phyloP scores from a whole-genome alignment of 169 alveolate species.

The Plasmodium adleri region DNA sequence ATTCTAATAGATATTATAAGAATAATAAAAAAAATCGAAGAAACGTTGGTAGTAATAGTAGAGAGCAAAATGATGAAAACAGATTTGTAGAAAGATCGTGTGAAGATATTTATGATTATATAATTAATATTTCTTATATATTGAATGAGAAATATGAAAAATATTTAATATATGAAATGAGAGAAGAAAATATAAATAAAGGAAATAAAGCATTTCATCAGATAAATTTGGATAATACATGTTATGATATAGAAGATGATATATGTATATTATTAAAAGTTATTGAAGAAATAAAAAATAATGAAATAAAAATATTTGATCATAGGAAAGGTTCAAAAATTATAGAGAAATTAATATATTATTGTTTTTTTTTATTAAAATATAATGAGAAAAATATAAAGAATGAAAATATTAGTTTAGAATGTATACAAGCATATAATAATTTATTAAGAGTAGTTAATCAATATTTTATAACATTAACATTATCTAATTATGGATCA shows the following conservation, averaged over 20 bases:
- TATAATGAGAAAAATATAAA: conserved; percentile 54
- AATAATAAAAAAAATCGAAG: not conserved
- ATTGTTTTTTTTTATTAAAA: conserved; percentile 63
- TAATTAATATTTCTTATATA: conserved; percentile 61
- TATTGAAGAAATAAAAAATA: conserved; percentile 46
- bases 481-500: conserved; percentile 42
- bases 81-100: too few relatives aligned
- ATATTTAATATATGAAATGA: conserved; percentile 60
- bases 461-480: conserved; percentile 15
- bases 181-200: conserved; percentile 73
- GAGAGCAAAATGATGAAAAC: too few relatives aligned
- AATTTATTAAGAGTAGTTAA: conserved; percentile 6
- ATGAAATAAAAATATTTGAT: conserved; percentile 26
- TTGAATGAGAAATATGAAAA: conserved; percentile 76
- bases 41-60: not conserved
- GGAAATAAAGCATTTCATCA: conserved; percentile 28
- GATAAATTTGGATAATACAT: conserved; percentile 32
- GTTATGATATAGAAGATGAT: conserved; percentile 53
- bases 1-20: not conserved
- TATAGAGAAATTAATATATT: conserved; percentile 56
- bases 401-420: conserved; percentile 47
- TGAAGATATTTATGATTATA: conserved; percentile 44
- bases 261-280: conserved; percentile 59
- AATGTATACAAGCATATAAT: conserved; percentile 61
- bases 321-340: conserved; percentile 47